Base-by-base conservation (phyloP, 2,329 filamentous ascomycete genomes). In the Arthrobotrys conoides region DNA sequence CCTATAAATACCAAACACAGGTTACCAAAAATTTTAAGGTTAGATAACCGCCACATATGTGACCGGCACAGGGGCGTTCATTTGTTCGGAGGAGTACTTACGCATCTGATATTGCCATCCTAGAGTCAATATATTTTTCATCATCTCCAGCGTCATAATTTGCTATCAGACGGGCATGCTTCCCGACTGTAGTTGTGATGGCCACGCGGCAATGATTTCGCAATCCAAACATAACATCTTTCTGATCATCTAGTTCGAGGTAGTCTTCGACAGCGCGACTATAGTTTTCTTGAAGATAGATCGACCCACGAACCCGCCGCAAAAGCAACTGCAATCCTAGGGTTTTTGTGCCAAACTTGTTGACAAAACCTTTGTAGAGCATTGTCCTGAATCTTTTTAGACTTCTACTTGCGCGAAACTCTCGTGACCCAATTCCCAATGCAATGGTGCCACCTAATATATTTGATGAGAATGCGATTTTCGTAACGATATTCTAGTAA, bases 361-460 rank as follows among this genome's bases (percentile, higher is more conserved):
- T 2, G 4, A 49, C 51, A 49, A 70, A 70, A 2, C 66, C 66
- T 4, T 33, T 12, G 5, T 14, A 3, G 18, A 22, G 36, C 0
- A 70, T 61, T 27, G 3, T 5, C 41, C 53, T 38, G 16, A 71
- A 71, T 18, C n/a, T 33, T 36, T 51, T 8, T 6, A 41, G 20
- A 41, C 24, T 63, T 0, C 41, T 27, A 3, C 2, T 3, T 16
- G 67, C 67, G 6, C 0, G 10, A n/a, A 71, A n/a, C 2, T 24
- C 53, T 20, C 36, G 41, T 5, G 9, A 1, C 9, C 67, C 53
- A 51, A 71, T 41, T 20, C 53, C 67, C 2, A 71, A 10, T n/a
- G 67, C 67, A 27, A 71, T 22, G 38, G 63, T 63, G 1, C 67
- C 67, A 20, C 67, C 67, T 71, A 48, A 6, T 6, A n/a, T n/a